Evolutionary conservation across 495 filamentous ascomycete genomes (phyloP).

Genomic region (Neurospora sp.): DNA sequence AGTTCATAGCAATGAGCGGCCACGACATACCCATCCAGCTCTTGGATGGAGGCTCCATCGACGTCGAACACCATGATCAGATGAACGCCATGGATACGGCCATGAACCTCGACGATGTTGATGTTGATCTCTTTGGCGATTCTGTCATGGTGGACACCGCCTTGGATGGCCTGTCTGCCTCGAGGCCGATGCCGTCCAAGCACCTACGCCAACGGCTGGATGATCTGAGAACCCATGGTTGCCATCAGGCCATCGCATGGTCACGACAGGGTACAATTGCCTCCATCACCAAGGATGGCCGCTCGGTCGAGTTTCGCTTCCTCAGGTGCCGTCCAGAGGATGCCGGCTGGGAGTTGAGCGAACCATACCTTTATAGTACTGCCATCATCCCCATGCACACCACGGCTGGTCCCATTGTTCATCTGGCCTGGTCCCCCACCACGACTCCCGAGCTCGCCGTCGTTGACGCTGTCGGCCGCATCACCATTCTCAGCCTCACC

Average conservation of each 20-base stretch:
- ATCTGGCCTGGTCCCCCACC: conserved; percentile 71
- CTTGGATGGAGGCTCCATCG: conserved; percentile 15
- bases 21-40: conserved; percentile 28
- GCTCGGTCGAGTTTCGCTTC: conserved; percentile 57
- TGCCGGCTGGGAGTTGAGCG: conserved; percentile 70
- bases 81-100: conserved; percentile 15
- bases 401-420: conserved; percentile 49
- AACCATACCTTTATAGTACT: conserved; percentile 35
- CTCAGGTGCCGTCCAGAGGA: conserved; percentile 58
- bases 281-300: conserved; percentile 62
- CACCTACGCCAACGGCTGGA: conserved; percentile 64
- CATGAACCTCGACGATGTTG: conserved; percentile 56
- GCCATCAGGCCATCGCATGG: conserved; percentile 84
- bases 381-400: conserved; percentile 26
- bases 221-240: conserved; percentile 68
- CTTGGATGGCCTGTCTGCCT: conserved; percentile 36
- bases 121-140: conserved; percentile 73
- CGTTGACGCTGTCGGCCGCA: conserved; percentile 61
- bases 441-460: conserved; percentile 62
- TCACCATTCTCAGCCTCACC: conserved; percentile 54
- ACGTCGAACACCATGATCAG: background rate
- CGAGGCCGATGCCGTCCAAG: conserved; percentile 44
- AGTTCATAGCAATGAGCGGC: conserved; percentile 12
- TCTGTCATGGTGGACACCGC: conserved; percentile 33
- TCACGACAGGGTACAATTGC: conserved; percentile 83